A percentile compares a stretch with the other conserved stretches of the same genome.
Conservation (phyloP, 2,329 filamentous ascomycete species). For the Decorospora gaudefroyi region DNA sequence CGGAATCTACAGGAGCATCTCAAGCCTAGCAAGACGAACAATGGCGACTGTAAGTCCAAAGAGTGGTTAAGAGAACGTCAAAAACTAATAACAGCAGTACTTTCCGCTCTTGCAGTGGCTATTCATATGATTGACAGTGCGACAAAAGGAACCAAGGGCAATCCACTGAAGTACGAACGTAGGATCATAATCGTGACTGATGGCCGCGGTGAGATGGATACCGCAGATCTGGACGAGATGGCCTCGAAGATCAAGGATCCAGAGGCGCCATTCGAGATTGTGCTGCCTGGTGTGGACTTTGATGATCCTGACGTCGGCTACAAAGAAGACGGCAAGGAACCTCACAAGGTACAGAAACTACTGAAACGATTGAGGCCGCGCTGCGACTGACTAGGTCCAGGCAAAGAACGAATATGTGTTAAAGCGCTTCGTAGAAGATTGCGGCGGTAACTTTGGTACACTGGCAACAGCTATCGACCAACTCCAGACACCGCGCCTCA, state of each 20-base stretch:
- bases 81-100: conserved; percentile 50
- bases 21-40: conserved; percentile 67
- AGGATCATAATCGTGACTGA: conserved; percentile 82
- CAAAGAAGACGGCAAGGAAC: conserved; percentile 85
- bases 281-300: conserved; percentile 87
- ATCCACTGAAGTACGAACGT: conserved; percentile 44
- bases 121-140: conserved; percentile 85
- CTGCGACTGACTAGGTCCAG: conserved; percentile 48
- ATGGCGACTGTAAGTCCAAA: conserved; percentile 69
- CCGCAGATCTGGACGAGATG: conserved; percentile 71
- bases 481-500: conserved; percentile 75
- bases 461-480: conserved; percentile 83
- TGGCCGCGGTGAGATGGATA: conserved; percentile 72
- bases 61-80: neutral
- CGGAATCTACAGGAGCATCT: conserved; percentile 66
- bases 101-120: conserved; percentile 85
- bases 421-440: conserved; percentile 65
- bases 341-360: conserved; percentile 62
- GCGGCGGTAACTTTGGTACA: conserved; percentile 77
- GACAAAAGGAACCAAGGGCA: conserved; percentile 71
- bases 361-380: neutral
- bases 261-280: conserved; percentile 68
- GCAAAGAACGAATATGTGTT: conserved; percentile 73
- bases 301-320: conserved; percentile 87
- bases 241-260: conserved; percentile 73